Conservation (phyloP, 2,329 filamentous ascomycete species). For the Seiridium cupressi region DNA sequence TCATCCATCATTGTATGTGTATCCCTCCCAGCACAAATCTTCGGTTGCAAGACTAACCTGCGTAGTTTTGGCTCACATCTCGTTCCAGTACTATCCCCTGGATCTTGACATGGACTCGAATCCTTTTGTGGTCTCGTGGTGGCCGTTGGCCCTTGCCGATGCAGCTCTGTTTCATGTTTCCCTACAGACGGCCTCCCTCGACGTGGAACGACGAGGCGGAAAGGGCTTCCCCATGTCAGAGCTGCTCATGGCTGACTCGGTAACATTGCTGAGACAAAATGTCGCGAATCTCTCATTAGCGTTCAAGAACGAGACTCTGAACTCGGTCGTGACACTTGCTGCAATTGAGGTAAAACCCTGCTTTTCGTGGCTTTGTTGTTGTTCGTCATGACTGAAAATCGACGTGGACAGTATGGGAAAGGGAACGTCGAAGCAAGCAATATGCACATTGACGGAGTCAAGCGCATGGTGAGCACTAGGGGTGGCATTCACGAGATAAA, state of each 20-base stretch:
- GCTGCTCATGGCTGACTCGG: conserved; percentile 55
- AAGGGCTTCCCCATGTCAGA: conserved; percentile 53
- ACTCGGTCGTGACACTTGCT: conserved; percentile 56
- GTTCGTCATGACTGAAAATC: too few relatives aligned
- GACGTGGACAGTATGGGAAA: conserved; percentile 44
- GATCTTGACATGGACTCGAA: conserved; percentile 52
- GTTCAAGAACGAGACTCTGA: conserved; percentile 52
- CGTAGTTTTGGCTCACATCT: conserved; percentile 54
- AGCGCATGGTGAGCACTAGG: conserved; percentile 44
- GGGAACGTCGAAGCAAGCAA: conserved; percentile 41
- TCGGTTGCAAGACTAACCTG: conserved; percentile 14
- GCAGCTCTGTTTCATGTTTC: conserved; percentile 59
- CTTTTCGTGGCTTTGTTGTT: too few relatives aligned
- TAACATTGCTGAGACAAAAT: conserved; percentile 49
- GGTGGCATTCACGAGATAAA: conserved; percentile 49
- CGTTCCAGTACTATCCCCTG: conserved; percentile 59
- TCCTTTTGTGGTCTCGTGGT: conserved; percentile 59
- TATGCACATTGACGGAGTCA: conserved; percentile 50
- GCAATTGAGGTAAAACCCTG: conserved; percentile 49
- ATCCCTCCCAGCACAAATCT: background rate
- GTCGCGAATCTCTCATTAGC: conserved; percentile 44
- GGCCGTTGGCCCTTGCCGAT: conserved; percentile 55
- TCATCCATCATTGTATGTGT: conserved; percentile 54
- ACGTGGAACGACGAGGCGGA: conserved; percentile 50
- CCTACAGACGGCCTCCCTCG: conserved; percentile 56